Base-by-base conservation (phyloP, 1,139 yeast genomes). In the Suhomyces taliae region DNA sequence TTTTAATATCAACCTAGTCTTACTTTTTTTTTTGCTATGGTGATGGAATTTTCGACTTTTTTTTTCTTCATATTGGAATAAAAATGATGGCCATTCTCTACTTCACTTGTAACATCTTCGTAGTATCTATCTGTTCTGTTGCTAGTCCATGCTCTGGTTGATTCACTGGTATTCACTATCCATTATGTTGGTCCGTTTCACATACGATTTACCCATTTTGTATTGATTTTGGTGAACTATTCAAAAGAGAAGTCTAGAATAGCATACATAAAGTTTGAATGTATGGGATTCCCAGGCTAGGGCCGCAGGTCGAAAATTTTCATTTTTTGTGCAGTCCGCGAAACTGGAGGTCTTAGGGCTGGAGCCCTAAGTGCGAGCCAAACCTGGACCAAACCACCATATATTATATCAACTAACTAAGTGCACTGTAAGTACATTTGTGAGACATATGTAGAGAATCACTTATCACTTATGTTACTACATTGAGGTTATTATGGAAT, bases 131-230 rank as follows among this genome's bases (percentile, higher is more conserved):
- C 32, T 29, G n/a, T 29, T 5, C 24, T 29, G 32, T 29, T 29
- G 11, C 32, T 11, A 9, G 9, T 11, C 5, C 11, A 29, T 4
- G 32, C 11, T 29, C 32, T 29, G 32, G 32, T 11, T 29, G 32
- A 29, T 29, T 19, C 32, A 29, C 32, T 29, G 32, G n/a, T 11
- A 29, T 29, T 7, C 32, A 29, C 32, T 29, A 29, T 11, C 24
- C 37, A 15, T 14, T 7, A 15, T 36, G 27, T 26, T 27, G 31
- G 6, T 40, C 43, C 24, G 27, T 33, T 27, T 48, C 65, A 76
- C 85, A 74, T 81, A 83, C 88, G 87, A 82, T 82, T 84, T 84
- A 83, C 89, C 90, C 90, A 84, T 84, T 62, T 77, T 81, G 76
- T 71, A 67, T 67, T 67, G 61, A 64, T 61, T 67, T 55, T 53